Conservation (phyloP, 2,329 filamentous ascomycete genomes). For the Fusarium sp. region DNA sequence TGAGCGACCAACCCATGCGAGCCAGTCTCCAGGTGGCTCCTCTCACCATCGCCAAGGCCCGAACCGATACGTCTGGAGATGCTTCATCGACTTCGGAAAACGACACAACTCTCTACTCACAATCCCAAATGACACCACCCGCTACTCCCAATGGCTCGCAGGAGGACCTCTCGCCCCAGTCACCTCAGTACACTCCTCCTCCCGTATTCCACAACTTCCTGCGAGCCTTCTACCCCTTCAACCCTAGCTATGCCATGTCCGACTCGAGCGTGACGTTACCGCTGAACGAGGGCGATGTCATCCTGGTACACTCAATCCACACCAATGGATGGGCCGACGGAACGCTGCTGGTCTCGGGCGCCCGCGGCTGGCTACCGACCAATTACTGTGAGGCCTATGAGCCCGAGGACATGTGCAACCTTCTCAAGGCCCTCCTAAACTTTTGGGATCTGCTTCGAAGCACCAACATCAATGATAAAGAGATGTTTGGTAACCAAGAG, state of each 20-base stretch:
- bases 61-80: constrained; percentile 41
- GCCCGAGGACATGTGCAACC: constrained; percentile 83
- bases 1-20: constrained; percentile 58
- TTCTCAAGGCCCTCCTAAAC: constrained; percentile 87
- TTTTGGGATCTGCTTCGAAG: constrained; percentile 92
- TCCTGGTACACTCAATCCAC: constrained; percentile 95
- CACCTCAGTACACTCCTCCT: constrained; percentile 56
- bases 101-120: constrained; percentile 55
- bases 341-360: constrained; percentile 85
- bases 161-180: constrained; percentile 62
- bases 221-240: constrained; percentile 92
- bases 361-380: constrained; percentile 93
- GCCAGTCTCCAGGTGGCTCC: constrained; percentile 72
- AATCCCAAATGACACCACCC: constrained; percentile 79
- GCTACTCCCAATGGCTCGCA: constrained; percentile 76
- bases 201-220: constrained; percentile 93
- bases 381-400: constrained; percentile 98
- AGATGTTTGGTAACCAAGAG: constrained; percentile 89
- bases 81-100: constrained; percentile 44
- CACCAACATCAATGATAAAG: constrained; percentile 77
- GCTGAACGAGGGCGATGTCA: constrained; percentile 89
- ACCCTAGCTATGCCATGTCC: constrained; percentile 79
- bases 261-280: constrained; percentile 90
- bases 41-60: constrained; percentile 62
- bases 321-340: constrained; percentile 99